A percentile compares a stretch with the other conserved stretches of the same genome.
These are phyloP conservation scores for Entonaema liquescens DNA, from an alignment of 495 filamentous ascomycete species.

Conservation along the genomic window DNA sequence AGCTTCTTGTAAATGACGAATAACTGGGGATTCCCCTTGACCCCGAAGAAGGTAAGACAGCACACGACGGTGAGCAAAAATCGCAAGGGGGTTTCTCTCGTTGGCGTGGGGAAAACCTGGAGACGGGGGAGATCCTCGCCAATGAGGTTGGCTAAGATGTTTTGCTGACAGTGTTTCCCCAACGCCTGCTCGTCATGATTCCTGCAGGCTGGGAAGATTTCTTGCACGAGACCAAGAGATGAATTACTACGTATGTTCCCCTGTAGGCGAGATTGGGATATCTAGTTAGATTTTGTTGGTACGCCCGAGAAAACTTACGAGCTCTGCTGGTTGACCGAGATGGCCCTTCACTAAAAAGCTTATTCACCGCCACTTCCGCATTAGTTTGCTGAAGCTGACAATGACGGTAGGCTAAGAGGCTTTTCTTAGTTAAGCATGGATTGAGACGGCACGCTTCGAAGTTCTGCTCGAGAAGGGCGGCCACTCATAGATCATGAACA, in stretches of 20 bases:
- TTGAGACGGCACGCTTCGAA: constrained; percentile 24
- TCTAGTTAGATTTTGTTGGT: neutral
- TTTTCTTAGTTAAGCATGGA: constrained; percentile 23
- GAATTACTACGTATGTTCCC: constrained; percentile 5
- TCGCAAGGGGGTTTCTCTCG: constrained; percentile 12
- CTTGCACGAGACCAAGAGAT: constrained; percentile 4
- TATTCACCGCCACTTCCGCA: constrained; percentile 43
- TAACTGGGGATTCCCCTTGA: constrained; percentile 15
- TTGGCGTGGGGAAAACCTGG: constrained; percentile 41
- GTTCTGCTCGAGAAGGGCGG: constrained; percentile 8
- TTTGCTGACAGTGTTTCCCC: constrained; percentile 31
- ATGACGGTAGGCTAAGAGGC: constrained; percentile 5
- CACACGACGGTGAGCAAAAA: constrained; percentile 38
- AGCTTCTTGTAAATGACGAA: constrained; percentile 32
- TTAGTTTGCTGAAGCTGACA: constrained; percentile 29
- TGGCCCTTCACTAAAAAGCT: constrained; percentile 28
- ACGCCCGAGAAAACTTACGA: neutral
- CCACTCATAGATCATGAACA: constrained; percentile 18
- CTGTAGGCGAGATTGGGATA: constrained; percentile 4
- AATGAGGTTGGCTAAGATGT: constrained; percentile 24
- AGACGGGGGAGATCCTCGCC: constrained; percentile 18
- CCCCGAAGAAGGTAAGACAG: constrained; percentile 36
- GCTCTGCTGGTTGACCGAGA: constrained; percentile 12
- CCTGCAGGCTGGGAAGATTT: constrained; percentile 29
- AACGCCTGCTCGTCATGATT: constrained; percentile 22